Conservation (phyloP, 2,329 filamentous ascomycete species). For the Ophiostoma montium region DNA sequence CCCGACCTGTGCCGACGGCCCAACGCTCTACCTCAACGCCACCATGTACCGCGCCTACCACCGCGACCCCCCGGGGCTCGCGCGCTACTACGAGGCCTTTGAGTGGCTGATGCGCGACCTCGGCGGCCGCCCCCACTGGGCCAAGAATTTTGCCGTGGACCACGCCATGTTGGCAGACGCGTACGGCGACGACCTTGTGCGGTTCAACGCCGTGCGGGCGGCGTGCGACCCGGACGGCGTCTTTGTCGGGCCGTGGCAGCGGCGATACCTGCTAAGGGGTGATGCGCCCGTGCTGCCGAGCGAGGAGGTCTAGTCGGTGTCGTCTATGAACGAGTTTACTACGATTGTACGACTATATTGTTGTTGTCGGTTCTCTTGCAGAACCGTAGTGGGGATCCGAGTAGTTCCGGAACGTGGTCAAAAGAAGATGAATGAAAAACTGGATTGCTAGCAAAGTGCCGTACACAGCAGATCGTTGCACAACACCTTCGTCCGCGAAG, state of each 20-base stretch:
- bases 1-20: conserved; percentile 44
- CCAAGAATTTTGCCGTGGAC: conserved; percentile 57
- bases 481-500: no score
- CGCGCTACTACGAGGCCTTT: conserved; percentile 64
- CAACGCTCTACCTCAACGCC: conserved; percentile 67
- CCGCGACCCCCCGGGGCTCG: conserved; percentile 52
- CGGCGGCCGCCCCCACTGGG: conserved; percentile 65
- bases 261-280: conserved; percentile 44
- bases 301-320: no score
- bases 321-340: no score
- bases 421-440: no score
- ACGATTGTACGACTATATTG: no score
- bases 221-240: conserved; percentile 59
- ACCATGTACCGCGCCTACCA: conserved; percentile 65
- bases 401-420: no score
- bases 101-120: conserved; percentile 71
- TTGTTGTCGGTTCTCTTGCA: no score
- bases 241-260: conserved; percentile 84
- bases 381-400: no score
- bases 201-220: conserved; percentile 49
- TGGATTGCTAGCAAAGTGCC: no score
- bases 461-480: no score
- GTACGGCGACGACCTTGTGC: conserved; percentile 46
- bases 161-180: conserved; percentile 41
- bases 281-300: conserved; percentile 13